Evolutionary conservation across 1,284 basidiomycete genomes (phyloP), one percentile per base, ranked within the genome.

Genomic region (Moniliophthora roreri): DNA sequence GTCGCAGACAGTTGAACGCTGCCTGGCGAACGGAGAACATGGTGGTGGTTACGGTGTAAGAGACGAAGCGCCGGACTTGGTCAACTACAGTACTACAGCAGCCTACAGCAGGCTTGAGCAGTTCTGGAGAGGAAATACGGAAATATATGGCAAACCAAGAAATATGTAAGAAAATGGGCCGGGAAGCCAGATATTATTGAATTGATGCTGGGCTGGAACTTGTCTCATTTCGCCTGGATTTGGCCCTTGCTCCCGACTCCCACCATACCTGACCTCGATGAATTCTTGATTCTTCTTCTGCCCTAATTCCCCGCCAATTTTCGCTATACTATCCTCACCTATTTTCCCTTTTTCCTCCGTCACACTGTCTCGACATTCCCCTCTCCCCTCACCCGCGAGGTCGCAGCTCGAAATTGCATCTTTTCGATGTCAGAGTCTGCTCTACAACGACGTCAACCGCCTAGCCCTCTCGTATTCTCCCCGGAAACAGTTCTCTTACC

Each of bases 381-480:
- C n/a, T 56, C 60, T 61, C 58, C 61, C 58, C 51, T 60, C 51
- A 55, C 52, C 60, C 59, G 57, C 58, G 38, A 51, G 48, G 37
- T 53, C 52, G 34, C 58, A 54, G 59, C 59, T 60, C 52, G 49
- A 54, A 55, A 51, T 54, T 63, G 41, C 56, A 40, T 52, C 60
- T 59, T 63, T 63, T 65, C 66, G 72, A 87, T 87, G 85, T 81
- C 85, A 61, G 85, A 87, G 65, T 70, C 80, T 52, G 71, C 73
- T 59, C 73, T 75, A 57, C 85, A 75, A 57, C 85, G 87, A 66
- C 80, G 85, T 58, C 87, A 86, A 63, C 81, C 82, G 38, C 87
- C 89, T 16, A 86, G 84, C 61, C 89, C 89, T 57, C 86, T 90
- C 66, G 80, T 91, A 44, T 87, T 90, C 66, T 77, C 83, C 44